Evolutionary conservation across 495 filamentous ascomycete species (phyloP).

Genomic region (Antarctomyces pellizariae): DNA sequence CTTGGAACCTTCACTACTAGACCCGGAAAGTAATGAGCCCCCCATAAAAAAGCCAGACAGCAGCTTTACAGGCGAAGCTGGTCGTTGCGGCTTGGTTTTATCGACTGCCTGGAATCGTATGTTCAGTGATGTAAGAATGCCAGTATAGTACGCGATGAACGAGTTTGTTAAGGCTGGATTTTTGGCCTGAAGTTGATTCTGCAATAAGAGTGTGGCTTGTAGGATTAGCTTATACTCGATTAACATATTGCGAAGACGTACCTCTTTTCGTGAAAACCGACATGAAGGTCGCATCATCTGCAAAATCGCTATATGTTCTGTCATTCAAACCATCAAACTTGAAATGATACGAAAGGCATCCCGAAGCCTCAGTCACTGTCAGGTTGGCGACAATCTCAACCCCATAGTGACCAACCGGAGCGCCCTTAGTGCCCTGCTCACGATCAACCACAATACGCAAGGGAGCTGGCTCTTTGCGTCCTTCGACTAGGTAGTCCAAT

Average conservation of each 20-base stretch:
- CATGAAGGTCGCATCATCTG: conserved; percentile 41
- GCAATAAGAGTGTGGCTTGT: conserved; percentile 38
- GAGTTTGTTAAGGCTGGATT: conserved; percentile 42
- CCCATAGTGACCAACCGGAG: conserved; percentile 41
- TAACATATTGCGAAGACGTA: conserved; percentile 17
- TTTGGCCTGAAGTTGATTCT: conserved; percentile 40
- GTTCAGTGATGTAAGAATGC: conserved; percentile 48
- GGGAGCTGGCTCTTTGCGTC: conserved; percentile 29
- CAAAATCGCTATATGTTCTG: conserved; percentile 36
- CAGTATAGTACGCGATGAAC: conserved; percentile 42
- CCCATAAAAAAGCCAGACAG: conserved; percentile 60
- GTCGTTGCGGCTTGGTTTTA: conserved; percentile 38
- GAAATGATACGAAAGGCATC: conserved; percentile 28
- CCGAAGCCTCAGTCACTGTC: conserved; percentile 15
- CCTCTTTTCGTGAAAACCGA: conserved; percentile 42
- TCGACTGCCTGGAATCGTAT: conserved; percentile 34
- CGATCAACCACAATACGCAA: conserved; percentile 39
- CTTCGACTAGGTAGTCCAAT: conserved; percentile 25
- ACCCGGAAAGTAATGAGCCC: conserved; percentile 10
- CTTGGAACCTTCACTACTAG: background rate
- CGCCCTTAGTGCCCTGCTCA: conserved; percentile 29
- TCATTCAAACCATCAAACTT: conserved; percentile 38
- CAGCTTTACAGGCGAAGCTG: conserved; percentile 73
- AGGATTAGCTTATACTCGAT: conserved; percentile 8
- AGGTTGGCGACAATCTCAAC: conserved; percentile 38